These are phyloP conservation scores for Trichoderma cornu-damae DNA, from an alignment of 2,329 filamentous ascomycete genomes.

Conservation along the genomic window DNA sequence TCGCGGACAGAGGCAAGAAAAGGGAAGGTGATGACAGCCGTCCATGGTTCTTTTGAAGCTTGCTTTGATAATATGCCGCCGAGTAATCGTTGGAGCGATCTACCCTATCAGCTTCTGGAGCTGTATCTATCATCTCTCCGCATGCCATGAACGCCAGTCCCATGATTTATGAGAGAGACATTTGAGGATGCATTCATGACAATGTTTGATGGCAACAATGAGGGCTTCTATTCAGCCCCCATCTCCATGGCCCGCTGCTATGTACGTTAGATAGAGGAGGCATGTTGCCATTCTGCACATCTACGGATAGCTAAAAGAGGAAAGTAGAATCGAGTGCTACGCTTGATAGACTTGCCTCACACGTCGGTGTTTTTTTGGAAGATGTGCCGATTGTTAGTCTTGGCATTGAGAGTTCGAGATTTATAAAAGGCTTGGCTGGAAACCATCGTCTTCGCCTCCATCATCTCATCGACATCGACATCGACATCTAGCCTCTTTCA, in stretches of 20 bases:
- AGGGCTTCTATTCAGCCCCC: neutral
- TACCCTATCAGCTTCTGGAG: neutral
- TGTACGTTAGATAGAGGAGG: neutral
- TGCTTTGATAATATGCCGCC: neutral
- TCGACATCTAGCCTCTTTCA: neutral
- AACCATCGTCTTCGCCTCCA: neutral
- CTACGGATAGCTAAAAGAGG: neutral
- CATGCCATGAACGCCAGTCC: neutral
- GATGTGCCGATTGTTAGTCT: neutral
- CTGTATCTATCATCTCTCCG: neutral
- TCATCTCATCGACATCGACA: neutral
- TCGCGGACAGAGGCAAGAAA: slow-evolving; percentile 5
- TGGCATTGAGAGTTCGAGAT: neutral
- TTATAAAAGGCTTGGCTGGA: neutral
- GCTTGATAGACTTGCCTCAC: neutral
- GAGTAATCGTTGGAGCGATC: neutral
- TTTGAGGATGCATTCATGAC: too few relatives aligned
- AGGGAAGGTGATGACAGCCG: slow-evolving; percentile 4
- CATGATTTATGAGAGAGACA: neutral
- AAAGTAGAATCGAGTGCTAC: neutral
- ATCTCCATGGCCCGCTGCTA: neutral
- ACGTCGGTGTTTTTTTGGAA: neutral
- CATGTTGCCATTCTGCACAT: neutral
- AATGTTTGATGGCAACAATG: neutral
- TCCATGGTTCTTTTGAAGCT: neutral